Base-by-base conservation (phyloP, 2,329 filamentous ascomycete genomes). In the Blastomyces parvus region DNA sequence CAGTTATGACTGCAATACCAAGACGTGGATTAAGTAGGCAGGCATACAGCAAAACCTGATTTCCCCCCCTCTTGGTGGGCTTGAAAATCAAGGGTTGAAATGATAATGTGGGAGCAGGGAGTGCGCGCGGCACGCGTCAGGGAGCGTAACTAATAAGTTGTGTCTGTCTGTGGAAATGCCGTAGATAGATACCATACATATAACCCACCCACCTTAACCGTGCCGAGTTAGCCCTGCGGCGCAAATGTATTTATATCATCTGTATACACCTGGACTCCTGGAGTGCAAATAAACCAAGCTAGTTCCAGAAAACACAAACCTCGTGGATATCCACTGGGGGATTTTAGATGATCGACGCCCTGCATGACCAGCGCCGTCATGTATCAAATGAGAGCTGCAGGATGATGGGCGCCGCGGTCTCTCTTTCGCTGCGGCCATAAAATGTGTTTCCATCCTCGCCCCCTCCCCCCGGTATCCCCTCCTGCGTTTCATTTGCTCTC, bases 331-430 rank as follows among this genome's bases (percentile, higher is more conserved):
- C 33, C 33, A 36, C 8, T 36, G 33, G 33, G 7, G 67, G 70
- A 72, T 72, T 60, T 59, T 72, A 65, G 70, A 71, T 70, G 76
- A 77, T 77, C 74, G 74, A 76, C 74, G 70, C 68, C 72, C 73
- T 78, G 76, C 76, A 78, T 78, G 76, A 78, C 76, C 73, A 71
- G 69, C 71, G 70, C 70, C 72, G 70, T 71, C 71, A 52, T 33
- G 33, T 76, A 75, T 77, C 76, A 77, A 78, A 77, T 78, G 74
- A 75, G 74, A 77, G 70, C 66, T 72, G 70, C 71, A 73, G 72
- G 66, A 74, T 67, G 68, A 14, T 17, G 40, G 68, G 4, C 17
- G 40, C 13, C 40, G 67, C 68, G 70, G 70, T 70, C 70, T n/a
- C 8, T 36, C 4, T 36, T 5, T 36, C 67, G 59, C 66, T 66